Evolutionary conservation across 176 grass and related monocot species (phyloP).

Genomic region (Ampelocalamus luodianensis): DNA sequence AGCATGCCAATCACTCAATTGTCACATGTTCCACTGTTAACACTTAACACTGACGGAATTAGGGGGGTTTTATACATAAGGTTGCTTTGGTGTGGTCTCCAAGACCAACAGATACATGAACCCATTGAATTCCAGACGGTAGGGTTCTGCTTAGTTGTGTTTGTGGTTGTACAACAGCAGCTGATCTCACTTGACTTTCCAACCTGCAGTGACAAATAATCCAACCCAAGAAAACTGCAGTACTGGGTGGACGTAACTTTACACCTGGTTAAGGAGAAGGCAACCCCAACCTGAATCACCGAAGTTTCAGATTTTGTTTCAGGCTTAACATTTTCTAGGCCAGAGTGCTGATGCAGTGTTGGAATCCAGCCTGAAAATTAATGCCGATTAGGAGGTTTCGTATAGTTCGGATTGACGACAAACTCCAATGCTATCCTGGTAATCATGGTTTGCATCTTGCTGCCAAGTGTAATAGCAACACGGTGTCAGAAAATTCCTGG

Average conservation of each 20-base stretch:
- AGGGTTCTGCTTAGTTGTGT: background rate
- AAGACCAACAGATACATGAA: background rate
- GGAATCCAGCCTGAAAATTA: background rate
- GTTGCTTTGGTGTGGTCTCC: background rate
- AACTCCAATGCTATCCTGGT: background rate
- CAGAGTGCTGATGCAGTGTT: background rate
- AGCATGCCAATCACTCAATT: background rate
- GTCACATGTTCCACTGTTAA: background rate
- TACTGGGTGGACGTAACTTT: background rate
- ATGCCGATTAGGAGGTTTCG: background rate
- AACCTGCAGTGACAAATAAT: constrained; percentile 42
- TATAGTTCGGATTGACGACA: background rate
- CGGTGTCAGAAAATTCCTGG: background rate
- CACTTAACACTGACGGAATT: background rate
- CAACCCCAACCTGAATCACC: background rate
- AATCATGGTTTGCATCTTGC: background rate
- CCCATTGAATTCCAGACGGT: background rate
- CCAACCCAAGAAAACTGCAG: background rate
- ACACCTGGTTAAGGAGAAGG: background rate
- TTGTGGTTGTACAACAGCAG: background rate
- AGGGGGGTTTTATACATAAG: background rate
- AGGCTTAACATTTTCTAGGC: background rate
- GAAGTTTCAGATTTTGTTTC: background rate
- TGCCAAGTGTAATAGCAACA: constrained; percentile 8
- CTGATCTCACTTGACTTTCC: constrained; percentile 7